A percentile compares a stretch with the other conserved stretches of the same genome.
Evolutionary conservation across 2,329 filamentous ascomycete genomes (phyloP).

Genomic region (Phialophora expanda): DNA sequence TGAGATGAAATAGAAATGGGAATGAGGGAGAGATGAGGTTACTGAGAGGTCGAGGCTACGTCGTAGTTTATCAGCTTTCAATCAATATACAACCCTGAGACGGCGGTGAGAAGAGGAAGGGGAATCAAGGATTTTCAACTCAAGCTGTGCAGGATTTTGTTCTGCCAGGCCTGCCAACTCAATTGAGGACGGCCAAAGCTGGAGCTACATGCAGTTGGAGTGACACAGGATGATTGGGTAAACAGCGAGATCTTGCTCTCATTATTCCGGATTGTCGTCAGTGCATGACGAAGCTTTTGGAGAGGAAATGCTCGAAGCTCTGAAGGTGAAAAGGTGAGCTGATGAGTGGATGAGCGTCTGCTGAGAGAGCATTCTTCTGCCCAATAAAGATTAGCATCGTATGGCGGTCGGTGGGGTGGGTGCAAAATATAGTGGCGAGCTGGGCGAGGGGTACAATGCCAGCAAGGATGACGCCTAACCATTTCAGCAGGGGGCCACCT

Average conservation of each 20-base stretch:
- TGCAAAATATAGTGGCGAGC: background rate
- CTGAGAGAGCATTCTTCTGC: background rate
- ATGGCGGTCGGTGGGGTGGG: background rate
- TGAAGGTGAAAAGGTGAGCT: conserved; percentile 14
- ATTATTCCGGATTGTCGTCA: conserved; percentile 7
- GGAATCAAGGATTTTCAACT: background rate
- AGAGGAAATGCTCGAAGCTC: conserved; percentile 4
- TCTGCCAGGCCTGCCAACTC: conserved; percentile 5
- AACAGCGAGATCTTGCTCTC: conserved; percentile 6
- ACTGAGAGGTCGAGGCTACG: background rate
- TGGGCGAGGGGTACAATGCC: background rate
- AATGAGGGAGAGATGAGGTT: background rate
- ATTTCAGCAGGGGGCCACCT: background rate
- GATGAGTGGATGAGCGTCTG: conserved; percentile 21
- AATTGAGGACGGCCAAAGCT: conserved; percentile 3
- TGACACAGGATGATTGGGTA: conserved; percentile 22
- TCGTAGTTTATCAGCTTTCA: conserved; percentile 6
- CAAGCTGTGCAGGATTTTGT: conserved; percentile 17
- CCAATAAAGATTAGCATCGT: conserved; percentile 4
- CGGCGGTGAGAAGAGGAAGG: conserved; percentile 18
- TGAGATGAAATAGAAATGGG: background rate
- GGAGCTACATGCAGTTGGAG: conserved; percentile 8
- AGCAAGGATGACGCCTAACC: conserved; percentile 3
- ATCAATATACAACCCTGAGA: conserved; percentile 1
- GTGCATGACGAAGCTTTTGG: conserved; percentile 23